Conservation (phyloP, 106 monocot species). For the Amphibolis antarctica region DNA sequence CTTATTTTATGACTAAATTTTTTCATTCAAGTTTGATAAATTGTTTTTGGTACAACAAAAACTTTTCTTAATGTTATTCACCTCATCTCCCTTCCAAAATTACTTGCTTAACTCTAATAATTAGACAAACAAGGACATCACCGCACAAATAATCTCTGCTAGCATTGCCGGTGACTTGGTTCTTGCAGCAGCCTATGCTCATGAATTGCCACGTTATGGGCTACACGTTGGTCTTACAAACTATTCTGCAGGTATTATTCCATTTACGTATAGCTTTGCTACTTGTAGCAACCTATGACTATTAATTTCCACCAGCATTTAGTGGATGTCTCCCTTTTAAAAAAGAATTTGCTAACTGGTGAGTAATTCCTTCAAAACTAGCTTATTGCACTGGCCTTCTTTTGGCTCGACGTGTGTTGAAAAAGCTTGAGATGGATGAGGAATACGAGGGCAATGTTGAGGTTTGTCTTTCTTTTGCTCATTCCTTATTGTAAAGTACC, state of each 20-base stretch:
- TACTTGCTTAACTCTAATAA: no score
- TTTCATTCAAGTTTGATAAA: no score
- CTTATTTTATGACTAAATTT: no score
- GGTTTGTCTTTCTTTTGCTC: constrained; percentile 23
- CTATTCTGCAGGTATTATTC: constrained; percentile 97
- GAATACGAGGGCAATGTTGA: constrained; percentile 88
- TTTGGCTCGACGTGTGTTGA: constrained; percentile 79
- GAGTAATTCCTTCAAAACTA: constrained; percentile 7
- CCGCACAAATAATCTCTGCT: constrained; percentile 68
- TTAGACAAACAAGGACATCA: constrained; percentile 73
- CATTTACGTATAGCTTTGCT: no score
- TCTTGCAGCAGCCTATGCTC: constrained; percentile 73
- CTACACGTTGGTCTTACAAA: constrained; percentile 97
- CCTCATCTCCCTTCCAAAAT: no score
- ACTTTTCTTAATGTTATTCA: no score
- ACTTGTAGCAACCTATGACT: no score
- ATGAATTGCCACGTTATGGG: constrained; percentile 78
- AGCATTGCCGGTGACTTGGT: constrained; percentile 77
- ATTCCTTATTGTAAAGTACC: neutral
- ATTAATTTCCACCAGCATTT: no score
- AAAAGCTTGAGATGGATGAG: constrained; percentile 65
- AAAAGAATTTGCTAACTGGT: neutral
- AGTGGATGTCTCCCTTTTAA: neutral
- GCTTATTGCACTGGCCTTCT: constrained; percentile 94
- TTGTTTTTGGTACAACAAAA: no score